Evolutionary conservation across 139 green algal genomes (phyloP), one percentile per base, ranked within the genome.

Genomic region (Picochlorum sp.): DNA sequence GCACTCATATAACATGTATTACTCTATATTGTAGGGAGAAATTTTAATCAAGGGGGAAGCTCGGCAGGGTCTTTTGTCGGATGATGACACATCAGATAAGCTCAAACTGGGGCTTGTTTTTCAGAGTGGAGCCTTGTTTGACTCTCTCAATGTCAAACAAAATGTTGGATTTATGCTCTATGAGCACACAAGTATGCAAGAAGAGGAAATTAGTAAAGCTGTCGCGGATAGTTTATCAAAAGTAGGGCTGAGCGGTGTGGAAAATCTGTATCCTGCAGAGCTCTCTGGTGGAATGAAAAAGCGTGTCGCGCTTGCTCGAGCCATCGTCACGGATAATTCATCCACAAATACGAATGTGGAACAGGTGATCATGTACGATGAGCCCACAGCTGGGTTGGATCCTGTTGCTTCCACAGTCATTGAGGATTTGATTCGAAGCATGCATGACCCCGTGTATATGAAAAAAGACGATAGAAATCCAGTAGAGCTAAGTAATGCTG

Each of bases 261-360:
- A 98, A 77, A 28, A 85, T 4, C 71, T 95, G 21, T 92, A 93
- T 51, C 94, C 94, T 11, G 72, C 80, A 6, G 83, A 97, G 77
- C 83, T 99, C 51, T 95, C 85, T 11, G 94, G 94, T 8, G 94
- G 94, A 50, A 99, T 99, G 94, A 94, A 90, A 69, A 99, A 99
- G 74, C 85, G 94, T n/a, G 91, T 97, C 7, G 94, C 94, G 2
- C 80, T 99, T 13, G 94, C 94, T 11, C 68, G 91, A 4, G 88
- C 88, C 5, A 91, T 96, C 21, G 80, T 91, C 30, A 54, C 59
- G 3, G 62, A 81, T 50, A 59, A 15, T 30, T 30, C 21, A 18
- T 30, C 14, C 2, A 28, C 26, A 7, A 3, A 44, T 3, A 30
- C 10, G 18, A 2, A 18, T 31, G 64, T 56, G 21, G 64, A 41